Evolutionary conservation across 2,329 filamentous ascomycete genomes (phyloP).

Genomic region (Penicillium sp.): DNA sequence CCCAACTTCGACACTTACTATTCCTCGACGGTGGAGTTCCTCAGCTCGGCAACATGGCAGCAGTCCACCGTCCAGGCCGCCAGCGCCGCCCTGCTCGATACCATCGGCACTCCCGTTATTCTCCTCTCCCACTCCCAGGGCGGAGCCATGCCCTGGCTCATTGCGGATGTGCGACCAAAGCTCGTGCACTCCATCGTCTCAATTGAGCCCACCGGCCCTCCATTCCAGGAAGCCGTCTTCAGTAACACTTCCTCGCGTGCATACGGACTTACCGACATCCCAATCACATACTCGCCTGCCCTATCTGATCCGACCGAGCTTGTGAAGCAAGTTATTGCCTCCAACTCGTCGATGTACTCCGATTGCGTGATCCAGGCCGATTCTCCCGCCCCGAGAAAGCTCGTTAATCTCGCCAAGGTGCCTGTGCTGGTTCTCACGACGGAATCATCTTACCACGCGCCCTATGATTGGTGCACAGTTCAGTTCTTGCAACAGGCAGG

Average conservation of each 20-base stretch:
- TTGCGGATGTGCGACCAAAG: constrained; percentile 51
- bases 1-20: constrained; percentile 53
- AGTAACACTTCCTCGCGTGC: constrained; percentile 35
- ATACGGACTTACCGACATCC: constrained; percentile 54
- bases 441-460: constrained; percentile 54
- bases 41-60: constrained; percentile 15
- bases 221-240: constrained; percentile 49
- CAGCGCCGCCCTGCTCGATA: constrained; percentile 47
- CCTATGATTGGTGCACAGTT: constrained; percentile 58
- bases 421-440: constrained; percentile 53
- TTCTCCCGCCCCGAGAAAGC: constrained; percentile 40
- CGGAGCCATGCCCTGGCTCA: constrained; percentile 49
- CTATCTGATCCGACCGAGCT: constrained; percentile 44
- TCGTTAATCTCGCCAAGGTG: constrained; percentile 52
- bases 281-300: constrained; percentile 51
- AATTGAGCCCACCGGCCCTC: constrained; percentile 56
- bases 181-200: constrained; percentile 52
- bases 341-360: constrained; percentile 25
- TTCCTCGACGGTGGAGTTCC: constrained; percentile 31
- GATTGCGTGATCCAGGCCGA: constrained; percentile 43
- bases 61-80: constrained; percentile 40
- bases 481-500: constrained; percentile 56
- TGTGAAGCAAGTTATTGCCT: constrained; percentile 21
- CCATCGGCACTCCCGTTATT: constrained; percentile 44
- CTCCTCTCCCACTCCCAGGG: constrained; percentile 55